phyloP scores from a whole-genome alignment of 2,329 filamentous ascomycete species.

The Zelopaecilomyces penicillatus region DNA sequence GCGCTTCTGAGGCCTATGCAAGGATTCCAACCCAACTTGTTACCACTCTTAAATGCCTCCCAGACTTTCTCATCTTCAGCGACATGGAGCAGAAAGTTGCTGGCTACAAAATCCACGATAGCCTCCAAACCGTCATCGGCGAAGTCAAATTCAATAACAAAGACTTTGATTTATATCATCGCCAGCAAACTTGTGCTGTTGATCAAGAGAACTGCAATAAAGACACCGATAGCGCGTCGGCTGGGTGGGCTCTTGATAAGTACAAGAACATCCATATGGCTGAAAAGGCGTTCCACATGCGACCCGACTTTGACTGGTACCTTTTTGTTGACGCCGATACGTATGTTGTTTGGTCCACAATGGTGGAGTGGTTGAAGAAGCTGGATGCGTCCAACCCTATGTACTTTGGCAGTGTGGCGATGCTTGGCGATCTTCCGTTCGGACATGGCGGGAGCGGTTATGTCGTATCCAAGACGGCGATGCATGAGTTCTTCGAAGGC shows the following conservation, averaged over 20 bases:
- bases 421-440: constrained; percentile 35
- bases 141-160: constrained; percentile 34
- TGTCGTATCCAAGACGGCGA: constrained; percentile 41
- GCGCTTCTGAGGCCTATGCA: constrained; percentile 44
- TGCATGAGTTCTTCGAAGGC: constrained; percentile 36
- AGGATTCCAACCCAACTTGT: constrained; percentile 46
- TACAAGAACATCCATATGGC: constrained; percentile 56
- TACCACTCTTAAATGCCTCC: constrained; percentile 41
- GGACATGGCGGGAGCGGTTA: constrained; percentile 51
- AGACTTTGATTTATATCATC: constrained; percentile 43
- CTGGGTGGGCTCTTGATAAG: constrained; percentile 49
- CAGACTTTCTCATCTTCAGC: constrained; percentile 48
- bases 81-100: constrained; percentile 44
- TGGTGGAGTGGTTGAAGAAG: constrained; percentile 38
- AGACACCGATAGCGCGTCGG: constrained; percentile 15
- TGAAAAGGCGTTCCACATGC: constrained; percentile 42
- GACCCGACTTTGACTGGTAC: constrained; percentile 49
- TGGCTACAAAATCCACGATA: constrained; percentile 36
- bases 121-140: constrained; percentile 35
- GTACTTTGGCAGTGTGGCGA: constrained; percentile 43
- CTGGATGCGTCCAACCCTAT: constrained; percentile 34
- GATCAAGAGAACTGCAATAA: constrained; percentile 37
- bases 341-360: constrained; percentile 46
- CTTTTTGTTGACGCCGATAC: constrained; percentile 52
- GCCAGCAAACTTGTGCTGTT: constrained; percentile 35